Percentiles rank a stretch among this genome's conserved stretches.
phyloP scores from a whole-genome alignment of 805 yeast species.

The Candida takata region DNA sequence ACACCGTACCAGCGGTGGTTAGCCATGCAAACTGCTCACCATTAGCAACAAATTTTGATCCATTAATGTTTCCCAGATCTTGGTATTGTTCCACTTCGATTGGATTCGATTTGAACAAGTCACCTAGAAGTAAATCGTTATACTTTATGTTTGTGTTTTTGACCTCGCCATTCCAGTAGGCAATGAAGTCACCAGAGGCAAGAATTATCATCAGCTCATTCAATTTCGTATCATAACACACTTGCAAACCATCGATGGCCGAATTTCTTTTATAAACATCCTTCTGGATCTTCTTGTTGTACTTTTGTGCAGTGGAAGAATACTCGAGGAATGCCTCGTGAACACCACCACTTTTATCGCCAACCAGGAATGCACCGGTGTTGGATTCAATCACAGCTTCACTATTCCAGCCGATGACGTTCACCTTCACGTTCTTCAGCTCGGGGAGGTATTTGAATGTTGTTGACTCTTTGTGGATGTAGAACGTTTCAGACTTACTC shows the following conservation, averaged over 20 bases:
- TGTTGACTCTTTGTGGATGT: constrained; percentile 35
- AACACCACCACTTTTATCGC: constrained; percentile 41
- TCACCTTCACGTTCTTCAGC: constrained; percentile 38
- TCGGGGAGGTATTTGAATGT: constrained; percentile 38
- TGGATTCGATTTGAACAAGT: constrained; percentile 22
- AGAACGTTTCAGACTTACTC: constrained; percentile 38
- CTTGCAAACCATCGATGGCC: constrained; percentile 24
- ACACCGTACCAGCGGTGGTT: constrained; percentile 39
- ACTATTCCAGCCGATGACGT: constrained; percentile 36
- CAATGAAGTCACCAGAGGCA: constrained; percentile 26
- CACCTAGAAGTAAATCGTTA: constrained; percentile 17
- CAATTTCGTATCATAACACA: constrained; percentile 6
- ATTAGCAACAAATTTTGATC: constrained; percentile 26
- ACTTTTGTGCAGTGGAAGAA: constrained; percentile 32
- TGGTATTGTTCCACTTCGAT: constrained; percentile 32
- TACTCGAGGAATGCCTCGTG: constrained; percentile 40
- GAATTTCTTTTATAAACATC: constrained; percentile 26
- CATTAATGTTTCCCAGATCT: constrained; percentile 26
- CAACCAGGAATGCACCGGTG: constrained; percentile 43
- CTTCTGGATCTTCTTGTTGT: constrained; percentile 34
- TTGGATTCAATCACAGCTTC: constrained; percentile 26
- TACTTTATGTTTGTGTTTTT: constrained; percentile 17
- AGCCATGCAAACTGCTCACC: constrained; percentile 37
- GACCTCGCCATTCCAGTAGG: constrained; percentile 21
- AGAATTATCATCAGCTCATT: constrained; percentile 15